Percentiles rank a stretch among this genome's conserved stretches.
These are phyloP conservation scores for Penstemon eatonii DNA, from an alignment of 257 asterid species.

Conservation along the genomic window DNA sequence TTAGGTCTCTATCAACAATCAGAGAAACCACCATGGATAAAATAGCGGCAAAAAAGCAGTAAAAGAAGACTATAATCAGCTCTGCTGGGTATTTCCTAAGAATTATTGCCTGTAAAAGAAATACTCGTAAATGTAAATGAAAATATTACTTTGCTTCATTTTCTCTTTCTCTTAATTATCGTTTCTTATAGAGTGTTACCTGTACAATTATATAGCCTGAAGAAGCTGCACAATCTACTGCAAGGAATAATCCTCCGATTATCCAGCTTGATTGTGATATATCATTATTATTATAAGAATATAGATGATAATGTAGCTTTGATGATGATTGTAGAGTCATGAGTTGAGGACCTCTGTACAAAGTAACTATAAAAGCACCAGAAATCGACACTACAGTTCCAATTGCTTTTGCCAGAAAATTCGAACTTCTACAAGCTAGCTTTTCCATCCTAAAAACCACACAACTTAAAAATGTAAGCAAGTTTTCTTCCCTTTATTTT, in stretches of 20 bases:
- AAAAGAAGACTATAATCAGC: conserved; percentile 82
- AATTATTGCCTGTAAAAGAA: conserved; percentile 58
- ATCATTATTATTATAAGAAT: no score
- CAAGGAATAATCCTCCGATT: conserved; percentile 74
- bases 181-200: conserved; percentile 35
- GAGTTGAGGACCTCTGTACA: conserved; percentile 66
- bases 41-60: conserved; percentile 83
- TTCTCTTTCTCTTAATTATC: not conserved
- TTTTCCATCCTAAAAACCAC: conserved; percentile 69
- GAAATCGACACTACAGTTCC: conserved; percentile 77
- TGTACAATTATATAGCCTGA: conserved; percentile 68
- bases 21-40: conserved; percentile 57
- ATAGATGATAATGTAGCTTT: no score
- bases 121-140: not conserved
- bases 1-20: conserved; percentile 49
- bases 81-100: conserved; percentile 73
- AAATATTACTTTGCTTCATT: not conserved
- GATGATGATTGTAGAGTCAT: no score
- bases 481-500: not conserved
- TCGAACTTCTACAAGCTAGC: conserved; percentile 53
- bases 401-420: conserved; percentile 62
- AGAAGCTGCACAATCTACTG: conserved; percentile 61
- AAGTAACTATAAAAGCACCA: conserved; percentile 80
- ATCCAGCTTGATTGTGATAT: conserved; percentile 48
- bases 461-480: conserved; percentile 20